Conservation (phyloP, 441 rosid species). For the Cnidoscolus chayamansa region DNA sequence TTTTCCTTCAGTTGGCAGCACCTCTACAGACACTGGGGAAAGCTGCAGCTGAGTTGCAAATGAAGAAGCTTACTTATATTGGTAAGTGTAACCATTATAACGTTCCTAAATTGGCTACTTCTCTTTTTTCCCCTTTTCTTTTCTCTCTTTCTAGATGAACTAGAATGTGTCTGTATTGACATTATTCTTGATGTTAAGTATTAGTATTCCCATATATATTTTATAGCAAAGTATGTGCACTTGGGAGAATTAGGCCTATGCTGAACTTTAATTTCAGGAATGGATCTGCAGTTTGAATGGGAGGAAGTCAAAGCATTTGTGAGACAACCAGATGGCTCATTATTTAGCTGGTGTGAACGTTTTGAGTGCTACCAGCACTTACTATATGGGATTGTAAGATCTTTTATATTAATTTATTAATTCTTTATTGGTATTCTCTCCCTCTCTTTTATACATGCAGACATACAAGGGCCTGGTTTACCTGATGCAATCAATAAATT, state of each 20-base stretch:
- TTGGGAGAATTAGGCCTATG: not conserved
- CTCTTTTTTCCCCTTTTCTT: not conserved
- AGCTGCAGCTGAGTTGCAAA: slow-evolving; percentile 71
- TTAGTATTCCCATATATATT: not conserved
- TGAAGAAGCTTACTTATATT: slow-evolving; percentile 77
- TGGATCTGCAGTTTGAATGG: slow-evolving; percentile 87
- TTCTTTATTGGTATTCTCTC: not conserved
- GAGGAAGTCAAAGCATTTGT: slow-evolving; percentile 69
- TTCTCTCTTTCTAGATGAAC: not conserved
- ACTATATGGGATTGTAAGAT: slow-evolving; percentile 64
- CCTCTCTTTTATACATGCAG: not conserved
- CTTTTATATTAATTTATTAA: not conserved
- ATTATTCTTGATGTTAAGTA: not conserved
- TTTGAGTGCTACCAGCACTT: slow-evolving; percentile 67
- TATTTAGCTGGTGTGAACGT: slow-evolving; percentile 94
- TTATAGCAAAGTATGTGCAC: not conserved
- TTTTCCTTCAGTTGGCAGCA: slow-evolving; percentile 63
- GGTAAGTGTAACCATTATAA: slow-evolving; percentile 54
- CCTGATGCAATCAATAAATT: not conserved
- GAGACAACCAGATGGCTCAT: slow-evolving; percentile 75
- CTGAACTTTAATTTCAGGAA: slow-evolving; percentile 45
- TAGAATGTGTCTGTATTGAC: not conserved
- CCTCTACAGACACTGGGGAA: slow-evolving; percentile 57
- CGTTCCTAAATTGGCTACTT: not conserved
- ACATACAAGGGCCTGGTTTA: not conserved